Conservation (phyloP, 352 stramenopile genomes). For the Phytophthora chlamydospora region DNA sequence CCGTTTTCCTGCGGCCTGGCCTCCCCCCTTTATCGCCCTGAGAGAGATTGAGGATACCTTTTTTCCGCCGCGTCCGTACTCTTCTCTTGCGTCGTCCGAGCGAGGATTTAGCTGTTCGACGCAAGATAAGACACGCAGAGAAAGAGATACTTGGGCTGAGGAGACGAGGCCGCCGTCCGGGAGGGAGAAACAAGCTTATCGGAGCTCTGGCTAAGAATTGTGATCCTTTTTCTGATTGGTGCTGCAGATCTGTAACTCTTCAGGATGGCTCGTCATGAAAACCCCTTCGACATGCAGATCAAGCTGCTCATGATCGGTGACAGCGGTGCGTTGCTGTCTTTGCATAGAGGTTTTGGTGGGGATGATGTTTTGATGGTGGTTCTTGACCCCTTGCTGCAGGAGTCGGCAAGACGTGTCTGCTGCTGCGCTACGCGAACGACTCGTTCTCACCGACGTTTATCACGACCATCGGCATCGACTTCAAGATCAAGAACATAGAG, state of each 20-base stretch:
- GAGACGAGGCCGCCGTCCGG: too few relatives aligned
- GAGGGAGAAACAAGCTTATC: too few relatives aligned
- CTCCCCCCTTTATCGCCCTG: neutral
- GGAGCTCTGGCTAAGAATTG: too few relatives aligned
- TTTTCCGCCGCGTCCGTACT: constrained; percentile 12
- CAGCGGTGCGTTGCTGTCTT: constrained; percentile 76
- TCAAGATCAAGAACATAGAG: constrained; percentile 94
- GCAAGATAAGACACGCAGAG: too few relatives aligned
- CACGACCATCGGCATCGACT: constrained; percentile 91
- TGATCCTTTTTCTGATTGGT: constrained; percentile 16
- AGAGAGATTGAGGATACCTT: constrained; percentile 20
- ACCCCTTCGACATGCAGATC: constrained; percentile 97
- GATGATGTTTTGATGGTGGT: neutral
- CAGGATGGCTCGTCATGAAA: constrained; percentile 89
- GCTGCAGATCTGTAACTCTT: constrained; percentile 27
- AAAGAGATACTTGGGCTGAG: too few relatives aligned
- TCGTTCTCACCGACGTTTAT: constrained; percentile 93
- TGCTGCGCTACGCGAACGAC: constrained; percentile 91
- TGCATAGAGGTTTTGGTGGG: neutral
- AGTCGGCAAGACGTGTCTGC: constrained; percentile 89
- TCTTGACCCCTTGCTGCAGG: constrained; percentile 43
- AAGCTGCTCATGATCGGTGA: constrained; percentile 98
- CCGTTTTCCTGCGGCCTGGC: neutral
- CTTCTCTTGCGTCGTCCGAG: constrained; percentile 21
- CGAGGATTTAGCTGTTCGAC: constrained; percentile 18